Conservation (phyloP, 2,329 filamentous ascomycete genomes). For the Pseudogymnoascus sp. region DNA sequence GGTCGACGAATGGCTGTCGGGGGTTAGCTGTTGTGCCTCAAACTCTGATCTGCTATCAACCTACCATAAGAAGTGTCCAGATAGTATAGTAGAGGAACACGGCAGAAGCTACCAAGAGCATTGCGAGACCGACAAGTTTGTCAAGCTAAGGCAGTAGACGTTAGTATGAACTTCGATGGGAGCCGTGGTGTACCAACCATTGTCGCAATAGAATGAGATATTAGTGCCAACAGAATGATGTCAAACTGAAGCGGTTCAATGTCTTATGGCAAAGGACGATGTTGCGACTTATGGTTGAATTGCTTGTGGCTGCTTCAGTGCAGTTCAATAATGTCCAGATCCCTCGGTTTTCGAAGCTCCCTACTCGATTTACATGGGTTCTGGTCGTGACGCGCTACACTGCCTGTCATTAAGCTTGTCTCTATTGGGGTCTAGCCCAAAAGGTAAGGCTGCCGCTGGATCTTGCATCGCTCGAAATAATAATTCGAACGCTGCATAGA, state of each 20-base stretch:
- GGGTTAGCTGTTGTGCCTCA: slow-evolving; percentile 13
- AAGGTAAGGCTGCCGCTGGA: slow-evolving; percentile 5
- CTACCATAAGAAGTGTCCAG: slow-evolving; percentile 96
- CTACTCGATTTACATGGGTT: slow-evolving; percentile 8
- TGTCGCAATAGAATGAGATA: slow-evolving; percentile 20
- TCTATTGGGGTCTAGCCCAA: slow-evolving; percentile 7
- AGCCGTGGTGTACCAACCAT: slow-evolving; percentile 22
- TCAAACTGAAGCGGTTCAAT: slow-evolving; percentile 1
- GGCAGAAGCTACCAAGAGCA: slow-evolving; percentile 66
- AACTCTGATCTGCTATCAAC: slow-evolving; percentile 53
- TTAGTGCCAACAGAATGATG: neutral
- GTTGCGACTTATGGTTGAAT: neutral
- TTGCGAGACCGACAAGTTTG: slow-evolving; percentile 71
- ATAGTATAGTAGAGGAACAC: slow-evolving; percentile 90
- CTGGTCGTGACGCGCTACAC: slow-evolving; percentile 7
- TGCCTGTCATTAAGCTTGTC: slow-evolving; percentile 7
- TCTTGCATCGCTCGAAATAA: slow-evolving; percentile 7
- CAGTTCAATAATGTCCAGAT: slow-evolving; percentile 2
- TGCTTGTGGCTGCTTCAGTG: neutral
- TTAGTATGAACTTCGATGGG: neutral
- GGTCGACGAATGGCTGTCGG: slow-evolving; percentile 86
- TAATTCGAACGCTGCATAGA: neutral
- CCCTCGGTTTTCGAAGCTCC: slow-evolving; percentile 8
- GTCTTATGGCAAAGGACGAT: neutral
- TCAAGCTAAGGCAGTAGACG: slow-evolving; percentile 61